These are phyloP conservation scores for Phytophthora kernoviae DNA, from an alignment of 352 stramenopile genomes.

Conservation along the genomic window DNA sequence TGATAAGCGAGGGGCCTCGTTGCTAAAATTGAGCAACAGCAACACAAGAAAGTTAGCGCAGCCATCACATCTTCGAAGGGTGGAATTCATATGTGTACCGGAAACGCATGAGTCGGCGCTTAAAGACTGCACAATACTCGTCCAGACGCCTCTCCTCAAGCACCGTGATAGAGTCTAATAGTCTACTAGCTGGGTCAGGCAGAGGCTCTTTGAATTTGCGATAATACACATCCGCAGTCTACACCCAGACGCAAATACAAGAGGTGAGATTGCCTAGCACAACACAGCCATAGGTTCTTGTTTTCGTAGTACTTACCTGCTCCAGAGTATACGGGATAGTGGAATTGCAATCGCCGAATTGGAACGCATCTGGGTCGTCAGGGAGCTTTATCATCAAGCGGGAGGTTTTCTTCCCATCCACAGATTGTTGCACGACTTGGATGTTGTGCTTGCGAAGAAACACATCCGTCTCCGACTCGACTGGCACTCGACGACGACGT, in stretches of 20 bases:
- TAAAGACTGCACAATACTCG: slow-evolving; percentile 66
- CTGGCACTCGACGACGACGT: slow-evolving; percentile 9
- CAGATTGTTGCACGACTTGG: slow-evolving; percentile 36
- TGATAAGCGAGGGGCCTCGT: slow-evolving; percentile 80
- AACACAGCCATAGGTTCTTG: neutral
- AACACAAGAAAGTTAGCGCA: slow-evolving; percentile 3
- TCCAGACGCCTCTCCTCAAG: slow-evolving; percentile 56
- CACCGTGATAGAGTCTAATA: slow-evolving; percentile 47
- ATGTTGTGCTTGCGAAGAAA: slow-evolving; percentile 52
- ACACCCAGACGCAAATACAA: neutral
- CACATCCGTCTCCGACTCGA: slow-evolving; percentile 28
- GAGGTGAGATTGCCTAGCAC: neutral
- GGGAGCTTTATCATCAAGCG: slow-evolving; percentile 44
- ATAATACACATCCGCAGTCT: slow-evolving; percentile 77
- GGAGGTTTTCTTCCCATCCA: slow-evolving; percentile 27
- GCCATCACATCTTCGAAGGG: neutral
- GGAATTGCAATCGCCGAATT: slow-evolving; percentile 54
- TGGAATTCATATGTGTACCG: slow-evolving; percentile 24
- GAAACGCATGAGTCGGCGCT: slow-evolving; percentile 63
- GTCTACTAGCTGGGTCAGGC: slow-evolving; percentile 59
- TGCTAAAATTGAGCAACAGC: slow-evolving; percentile 32
- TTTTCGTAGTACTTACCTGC: slow-evolving; percentile 39
- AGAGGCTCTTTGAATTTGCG: slow-evolving; percentile 83
- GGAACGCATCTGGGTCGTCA: slow-evolving; percentile 43
- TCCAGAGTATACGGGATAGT: slow-evolving; percentile 64